A percentile compares a stretch with the other conserved stretches of the same genome.
Conservation (phyloP, 768 basidiomycete species). For the Mrakia frigida region DNA sequence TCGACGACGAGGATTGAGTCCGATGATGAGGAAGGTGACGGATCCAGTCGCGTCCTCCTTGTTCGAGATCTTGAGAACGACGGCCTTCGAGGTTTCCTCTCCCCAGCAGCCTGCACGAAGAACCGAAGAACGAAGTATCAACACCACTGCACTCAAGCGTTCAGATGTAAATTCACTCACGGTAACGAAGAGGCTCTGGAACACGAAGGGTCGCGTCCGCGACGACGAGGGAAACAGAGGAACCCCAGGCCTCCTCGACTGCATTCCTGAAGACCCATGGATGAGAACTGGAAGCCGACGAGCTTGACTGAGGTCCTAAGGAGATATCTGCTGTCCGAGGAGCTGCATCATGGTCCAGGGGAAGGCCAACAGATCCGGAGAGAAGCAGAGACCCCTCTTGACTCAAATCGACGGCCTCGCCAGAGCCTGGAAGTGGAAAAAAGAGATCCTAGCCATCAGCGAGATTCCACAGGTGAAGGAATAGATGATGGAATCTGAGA, state of each 20-base stretch:
- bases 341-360: conserved; percentile 12
- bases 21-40: conserved; percentile 35
- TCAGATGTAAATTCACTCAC: neutral
- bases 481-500: too few species aligned
- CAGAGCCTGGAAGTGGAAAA: neutral
- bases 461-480: too few species aligned
- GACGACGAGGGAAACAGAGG: neutral
- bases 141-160: too few species aligned
- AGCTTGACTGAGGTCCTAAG: neutral
- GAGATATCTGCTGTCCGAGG: conserved; percentile 11
- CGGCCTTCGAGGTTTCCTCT: neutral
- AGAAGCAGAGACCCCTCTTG: conserved; percentile 1
- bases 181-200: conserved; percentile 3
- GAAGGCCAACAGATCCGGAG: conserved; percentile 21
- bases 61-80: conserved; percentile 19
- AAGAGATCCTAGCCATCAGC: too few species aligned
- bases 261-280: neutral
- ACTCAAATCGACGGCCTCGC: neutral
- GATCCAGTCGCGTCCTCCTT: neutral
- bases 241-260: neutral
- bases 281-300: too few species aligned
- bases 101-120: neutral
- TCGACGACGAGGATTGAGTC: conserved; percentile 38
- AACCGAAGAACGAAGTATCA: too few species aligned
- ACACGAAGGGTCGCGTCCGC: neutral